Conservation (phyloP, 768 basidiomycete species). For the Leucocoprinus birnbaumii region DNA sequence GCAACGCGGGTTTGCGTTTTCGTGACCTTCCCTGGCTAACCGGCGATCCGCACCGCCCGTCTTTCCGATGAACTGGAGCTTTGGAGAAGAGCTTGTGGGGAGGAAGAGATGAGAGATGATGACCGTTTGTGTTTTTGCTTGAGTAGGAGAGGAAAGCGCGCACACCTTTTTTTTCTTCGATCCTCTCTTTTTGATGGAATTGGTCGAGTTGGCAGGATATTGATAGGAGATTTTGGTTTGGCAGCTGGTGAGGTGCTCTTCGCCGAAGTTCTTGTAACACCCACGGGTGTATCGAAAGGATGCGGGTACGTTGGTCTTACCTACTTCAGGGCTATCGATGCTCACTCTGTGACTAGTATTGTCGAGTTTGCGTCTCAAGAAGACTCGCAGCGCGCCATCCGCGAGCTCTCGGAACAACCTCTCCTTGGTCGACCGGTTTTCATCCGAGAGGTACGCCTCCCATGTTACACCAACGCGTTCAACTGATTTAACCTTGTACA, state of each 20-base stretch:
- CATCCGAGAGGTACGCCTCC: constrained; percentile 81
- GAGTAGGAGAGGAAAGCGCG: constrained; percentile 17
- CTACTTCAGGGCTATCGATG: not conserved
- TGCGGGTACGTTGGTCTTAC: constrained; percentile 80
- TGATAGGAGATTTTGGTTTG: constrained; percentile 90
- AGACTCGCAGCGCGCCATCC: constrained; percentile 85
- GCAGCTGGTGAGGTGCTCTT: constrained; percentile 99
- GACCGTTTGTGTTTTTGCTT: not conserved
- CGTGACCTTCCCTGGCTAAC: not conserved
- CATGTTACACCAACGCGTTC: not conserved
- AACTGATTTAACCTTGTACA: constrained; percentile 29
- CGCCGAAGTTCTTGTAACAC: constrained; percentile 98
- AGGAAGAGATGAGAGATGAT: constrained; percentile 16
- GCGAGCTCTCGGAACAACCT: constrained; percentile 84
- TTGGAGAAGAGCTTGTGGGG: constrained; percentile 32
- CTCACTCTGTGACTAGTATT: constrained; percentile 55
- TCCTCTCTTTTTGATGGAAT: constrained; percentile 43
- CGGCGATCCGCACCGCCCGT: constrained; percentile 8
- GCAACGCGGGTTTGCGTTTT: not conserved
- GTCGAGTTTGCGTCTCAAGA: constrained; percentile 93
- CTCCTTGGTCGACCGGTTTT: constrained; percentile 95
- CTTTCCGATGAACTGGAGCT: constrained; percentile 40
- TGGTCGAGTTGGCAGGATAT: constrained; percentile 78
- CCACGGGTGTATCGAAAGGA: constrained; percentile 95
- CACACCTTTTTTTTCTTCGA: constrained; percentile 27